Base-by-base conservation (phyloP, 805 yeast genomes). In the Sugiyamaella valdiviana region DNA sequence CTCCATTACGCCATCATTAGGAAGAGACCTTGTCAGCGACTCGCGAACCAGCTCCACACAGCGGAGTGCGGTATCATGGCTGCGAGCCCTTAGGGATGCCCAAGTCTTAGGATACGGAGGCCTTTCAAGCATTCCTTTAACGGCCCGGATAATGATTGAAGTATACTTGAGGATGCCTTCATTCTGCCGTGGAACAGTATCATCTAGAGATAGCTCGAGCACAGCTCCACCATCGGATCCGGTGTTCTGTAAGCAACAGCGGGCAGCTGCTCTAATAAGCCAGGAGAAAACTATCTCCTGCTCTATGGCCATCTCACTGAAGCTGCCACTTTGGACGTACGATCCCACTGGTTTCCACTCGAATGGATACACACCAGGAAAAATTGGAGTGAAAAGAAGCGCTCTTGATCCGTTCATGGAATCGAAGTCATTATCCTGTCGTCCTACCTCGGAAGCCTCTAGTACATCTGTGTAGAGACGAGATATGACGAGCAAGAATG, bases 291-390 rank as follows among this genome's bases (percentile, higher is more conserved):
- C 68, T 14, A 82, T 74, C 5, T 83, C 71, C 43, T 86, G 62
- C 61, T 88, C 96, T 38, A 85, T 68, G 46, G 87, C 67, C 2
- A 83, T 71, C 61, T 88, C 96, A 22, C 81, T 86, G 49, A 84
- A 71, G 1, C 74, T 69, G 54, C 80, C 85, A 52, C 82, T 85
- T 53, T 79, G 78, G 16, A 85, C 84, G 39, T 81, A 71, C 0
- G 95, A 82, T 60, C 88, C 95, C 55, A 85, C 76, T 0, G 90
- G 79, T 24, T 72, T 59, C 39, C 79, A 82, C 42, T 67, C 66
- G 59, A 83, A 82, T 15, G 95, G 95, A 58, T 76, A 78, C 14
- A 67, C 63, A 23, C 73, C 71, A 6, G 93, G 95, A 69, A 87
- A 89, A 37, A 63, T 47, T 19, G 58, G 56, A 1, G 62, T 55